These are phyloP conservation scores for Mycena albidolilacea DNA, from an alignment of 768 basidiomycete species.

Conservation along the genomic window DNA sequence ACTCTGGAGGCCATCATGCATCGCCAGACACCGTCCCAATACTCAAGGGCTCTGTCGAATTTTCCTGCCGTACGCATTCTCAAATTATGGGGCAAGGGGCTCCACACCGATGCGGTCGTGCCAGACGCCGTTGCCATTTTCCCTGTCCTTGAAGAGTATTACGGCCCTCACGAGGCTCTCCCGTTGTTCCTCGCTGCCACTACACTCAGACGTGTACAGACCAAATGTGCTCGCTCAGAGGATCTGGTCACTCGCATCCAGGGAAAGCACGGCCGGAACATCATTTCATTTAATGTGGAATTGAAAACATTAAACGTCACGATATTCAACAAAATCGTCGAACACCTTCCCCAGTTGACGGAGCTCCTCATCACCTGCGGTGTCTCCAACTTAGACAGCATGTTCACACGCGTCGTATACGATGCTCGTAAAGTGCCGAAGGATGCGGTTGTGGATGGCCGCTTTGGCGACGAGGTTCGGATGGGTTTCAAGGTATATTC, in stretches of 20 bases:
- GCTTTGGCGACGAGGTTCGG: not conserved
- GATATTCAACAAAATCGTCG: not conserved
- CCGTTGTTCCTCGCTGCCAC: not conserved
- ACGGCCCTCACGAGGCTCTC: not conserved
- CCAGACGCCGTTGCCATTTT: not conserved
- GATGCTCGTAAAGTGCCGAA: not conserved
- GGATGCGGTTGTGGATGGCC: not conserved
- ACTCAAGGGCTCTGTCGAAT: not conserved
- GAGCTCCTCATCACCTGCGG: not conserved
- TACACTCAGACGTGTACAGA: not conserved
- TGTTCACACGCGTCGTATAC: constrained; percentile 6
- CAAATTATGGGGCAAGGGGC: not conserved
- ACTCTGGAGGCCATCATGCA: not conserved
- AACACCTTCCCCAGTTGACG: constrained; percentile 5
- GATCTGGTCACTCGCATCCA: not conserved
- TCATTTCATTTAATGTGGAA: not conserved
- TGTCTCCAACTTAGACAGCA: not conserved
- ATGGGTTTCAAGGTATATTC: not conserved
- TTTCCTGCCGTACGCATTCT: constrained; percentile 13
- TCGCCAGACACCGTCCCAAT: not conserved
- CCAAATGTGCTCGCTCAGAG: not conserved
- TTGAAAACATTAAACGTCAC: not conserved
- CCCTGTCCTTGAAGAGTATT: constrained; percentile 7
- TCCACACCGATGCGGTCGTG: not conserved
- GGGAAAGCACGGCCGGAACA: not conserved